Percentiles rank a stretch among this genome's conserved stretches.
These are phyloP conservation scores for Lactarius sanguifluus DNA, from an alignment of 768 basidiomycete species.

Conservation along the genomic window DNA sequence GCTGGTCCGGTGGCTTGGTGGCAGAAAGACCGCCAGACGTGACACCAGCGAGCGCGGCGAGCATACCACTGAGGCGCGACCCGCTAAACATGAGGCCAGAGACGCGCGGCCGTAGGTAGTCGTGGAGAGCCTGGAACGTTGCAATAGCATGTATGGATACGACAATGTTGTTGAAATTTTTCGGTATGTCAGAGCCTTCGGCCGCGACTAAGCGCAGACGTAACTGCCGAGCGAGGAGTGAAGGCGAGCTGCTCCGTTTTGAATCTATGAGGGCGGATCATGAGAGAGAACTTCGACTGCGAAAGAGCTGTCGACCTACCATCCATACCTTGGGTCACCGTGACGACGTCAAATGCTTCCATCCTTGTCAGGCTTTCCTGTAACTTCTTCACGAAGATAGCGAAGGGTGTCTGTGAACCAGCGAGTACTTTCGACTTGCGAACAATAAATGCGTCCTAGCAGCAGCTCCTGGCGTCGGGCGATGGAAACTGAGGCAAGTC, in stretches of 20 bases:
- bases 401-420: constrained; percentile 57
- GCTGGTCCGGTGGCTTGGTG: constrained; percentile 25
- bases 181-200: constrained; percentile 86
- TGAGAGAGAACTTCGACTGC: background rate
- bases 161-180: constrained; percentile 83
- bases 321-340: constrained; percentile 78
- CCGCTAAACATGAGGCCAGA: constrained; percentile 62
- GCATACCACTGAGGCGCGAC: constrained; percentile 80
- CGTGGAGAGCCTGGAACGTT: constrained; percentile 94
- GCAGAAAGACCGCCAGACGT: constrained; percentile 37
- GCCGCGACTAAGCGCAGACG: constrained; percentile 87
- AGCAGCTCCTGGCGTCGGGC: constrained; percentile 73
- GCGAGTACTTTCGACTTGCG: constrained; percentile 47
- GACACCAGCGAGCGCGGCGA: constrained; percentile 77
- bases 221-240: constrained; percentile 88
- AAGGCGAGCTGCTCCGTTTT: constrained; percentile 79
- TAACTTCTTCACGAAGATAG: constrained; percentile 87
- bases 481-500: constrained; percentile 52
- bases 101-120: constrained; percentile 91
- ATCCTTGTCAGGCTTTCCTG: constrained; percentile 94
- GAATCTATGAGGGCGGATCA: constrained; percentile 55
- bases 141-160: constrained; percentile 99
- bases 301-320: constrained; percentile 48
- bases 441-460: constrained; percentile 72
- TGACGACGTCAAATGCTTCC: constrained; percentile 94